Percentiles rank a stretch among this genome's conserved stretches.
phyloP scores from a whole-genome alignment of 2,329 filamentous ascomycete species.

The Ophiostoma novo-ulmi region DNA sequence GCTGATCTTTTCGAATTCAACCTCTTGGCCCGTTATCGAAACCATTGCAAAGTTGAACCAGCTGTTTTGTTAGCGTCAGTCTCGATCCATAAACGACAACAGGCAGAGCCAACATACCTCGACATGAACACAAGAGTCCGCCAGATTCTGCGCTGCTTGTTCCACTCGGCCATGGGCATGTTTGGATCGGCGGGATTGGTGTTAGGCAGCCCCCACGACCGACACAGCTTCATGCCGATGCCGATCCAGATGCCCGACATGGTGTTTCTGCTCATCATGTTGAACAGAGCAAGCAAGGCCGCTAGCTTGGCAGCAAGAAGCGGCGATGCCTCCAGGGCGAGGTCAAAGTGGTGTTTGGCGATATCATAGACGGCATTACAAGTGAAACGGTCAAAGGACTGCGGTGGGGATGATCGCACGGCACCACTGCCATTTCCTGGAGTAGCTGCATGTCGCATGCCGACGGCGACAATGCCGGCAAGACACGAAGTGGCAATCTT shows the following conservation, averaged over 20 bases:
- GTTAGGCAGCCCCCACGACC: conserved; percentile 27
- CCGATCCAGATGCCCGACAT: conserved; percentile 32
- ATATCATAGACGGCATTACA: conserved; percentile 31
- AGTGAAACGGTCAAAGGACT: conserved; percentile 21
- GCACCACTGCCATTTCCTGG: neutral
- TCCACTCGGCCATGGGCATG: conserved; percentile 25
- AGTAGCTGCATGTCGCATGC: conserved; percentile 30
- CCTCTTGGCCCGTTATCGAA: conserved; percentile 31
- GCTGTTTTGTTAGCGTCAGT: conserved; percentile 18
- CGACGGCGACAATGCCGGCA: conserved; percentile 31
- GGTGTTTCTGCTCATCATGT: conserved; percentile 32
- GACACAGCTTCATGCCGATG: conserved; percentile 31
- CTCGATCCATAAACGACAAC: conserved; percentile 15
- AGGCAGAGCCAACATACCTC: conserved; percentile 33
- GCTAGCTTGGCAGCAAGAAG: conserved; percentile 33
- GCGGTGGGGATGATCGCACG: conserved; percentile 9
- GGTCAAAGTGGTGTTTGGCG: conserved; percentile 31
- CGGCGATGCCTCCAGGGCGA: conserved; percentile 29
- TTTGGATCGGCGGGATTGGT: conserved; percentile 17
- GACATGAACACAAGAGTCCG: conserved; percentile 33
- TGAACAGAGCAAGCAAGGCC: conserved; percentile 33
- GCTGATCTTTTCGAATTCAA: conserved; percentile 26
- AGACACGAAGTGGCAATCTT: conserved; percentile 31
- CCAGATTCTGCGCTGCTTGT: conserved; percentile 32
- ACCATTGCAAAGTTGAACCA: conserved; percentile 34